These are phyloP conservation scores for Carpinus fangiana DNA, from an alignment of 306 rosid species.

Conservation along the genomic window DNA sequence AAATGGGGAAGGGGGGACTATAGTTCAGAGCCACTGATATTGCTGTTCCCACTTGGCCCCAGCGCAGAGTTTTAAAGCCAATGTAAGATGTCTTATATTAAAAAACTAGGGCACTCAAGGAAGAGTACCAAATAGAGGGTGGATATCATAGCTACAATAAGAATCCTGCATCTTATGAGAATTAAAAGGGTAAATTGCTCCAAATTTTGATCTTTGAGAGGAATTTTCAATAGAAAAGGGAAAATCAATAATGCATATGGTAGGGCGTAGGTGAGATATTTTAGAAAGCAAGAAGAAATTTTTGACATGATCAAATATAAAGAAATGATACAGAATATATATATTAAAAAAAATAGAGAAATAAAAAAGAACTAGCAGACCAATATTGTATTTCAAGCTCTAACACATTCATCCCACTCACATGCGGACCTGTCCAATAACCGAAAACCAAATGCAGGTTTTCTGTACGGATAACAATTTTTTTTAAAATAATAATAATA, in stretches of 20 bases:
- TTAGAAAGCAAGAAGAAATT: not conserved
- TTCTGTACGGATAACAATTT: not conserved
- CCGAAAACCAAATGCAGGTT: not conserved
- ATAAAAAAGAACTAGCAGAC: too few species aligned
- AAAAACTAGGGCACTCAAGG: not conserved
- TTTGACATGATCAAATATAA: too few species aligned
- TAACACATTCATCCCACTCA: not conserved
- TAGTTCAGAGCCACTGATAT: too few species aligned
- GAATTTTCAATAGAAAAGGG: not conserved
- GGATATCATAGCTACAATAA: not conserved
- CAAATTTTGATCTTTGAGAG: not conserved
- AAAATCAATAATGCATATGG: not conserved
- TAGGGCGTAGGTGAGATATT: not conserved
- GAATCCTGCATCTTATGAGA: not conserved
- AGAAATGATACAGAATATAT: not conserved
- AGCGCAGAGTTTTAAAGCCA: too few species aligned
- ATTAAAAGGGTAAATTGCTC: not conserved
- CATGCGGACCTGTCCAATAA: not conserved
- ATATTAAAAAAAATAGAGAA: not conserved
- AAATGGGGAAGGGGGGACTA: too few species aligned
- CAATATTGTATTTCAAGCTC: not conserved
- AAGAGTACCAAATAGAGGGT: not conserved
- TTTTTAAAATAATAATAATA: too few species aligned
- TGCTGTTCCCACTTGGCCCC: too few species aligned
- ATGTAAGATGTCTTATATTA: too few species aligned